A percentile compares a stretch with the other conserved stretches of the same genome.
phyloP scores from a whole-genome alignment of 1,284 basidiomycete genomes.

The Veloboletus limbatus region DNA sequence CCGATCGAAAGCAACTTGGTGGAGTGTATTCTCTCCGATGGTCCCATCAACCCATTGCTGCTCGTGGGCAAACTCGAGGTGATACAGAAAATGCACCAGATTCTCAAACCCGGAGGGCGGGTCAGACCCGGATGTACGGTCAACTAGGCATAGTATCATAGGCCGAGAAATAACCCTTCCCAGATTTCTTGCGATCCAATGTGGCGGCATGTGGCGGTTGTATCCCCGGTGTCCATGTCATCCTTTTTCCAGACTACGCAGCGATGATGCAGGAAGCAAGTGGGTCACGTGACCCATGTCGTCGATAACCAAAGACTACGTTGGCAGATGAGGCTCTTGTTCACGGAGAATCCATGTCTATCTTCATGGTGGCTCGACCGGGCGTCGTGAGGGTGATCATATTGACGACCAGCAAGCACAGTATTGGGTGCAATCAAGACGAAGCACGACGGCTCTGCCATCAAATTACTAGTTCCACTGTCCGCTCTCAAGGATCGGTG shows the following conservation, averaged over 20 bases:
- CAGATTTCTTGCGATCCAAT: conserved; percentile 40
- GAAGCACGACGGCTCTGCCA: background rate
- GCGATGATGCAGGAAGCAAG: conserved; percentile 38
- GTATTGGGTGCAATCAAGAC: no score
- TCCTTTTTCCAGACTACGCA: conserved; percentile 38
- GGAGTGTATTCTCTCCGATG: conserved; percentile 55
- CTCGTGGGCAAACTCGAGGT: conserved; percentile 38
- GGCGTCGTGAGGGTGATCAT: no score
- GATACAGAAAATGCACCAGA: conserved; percentile 43
- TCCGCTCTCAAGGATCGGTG: conserved; percentile 41
- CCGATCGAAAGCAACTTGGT: conserved; percentile 46
- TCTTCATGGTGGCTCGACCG: conserved; percentile 6
- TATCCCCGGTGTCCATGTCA: conserved; percentile 45
- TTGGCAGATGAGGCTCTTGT: conserved; percentile 39
- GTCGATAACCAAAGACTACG: background rate
- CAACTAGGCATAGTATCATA: conserved; percentile 29
- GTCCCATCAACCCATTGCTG: conserved; percentile 51
- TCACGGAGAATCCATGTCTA: conserved; percentile 41
- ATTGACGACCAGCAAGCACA: no score
- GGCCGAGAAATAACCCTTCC: conserved; percentile 40
- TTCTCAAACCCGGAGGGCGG: conserved; percentile 51
- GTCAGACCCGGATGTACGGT: conserved; percentile 37
- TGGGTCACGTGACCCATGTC: conserved; percentile 20
- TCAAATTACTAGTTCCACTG: background rate
- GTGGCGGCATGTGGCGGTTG: conserved; percentile 42